phyloP scores from a whole-genome alignment of 1,284 basidiomycete genomes.

The Ustilago shanxiensis region DNA sequence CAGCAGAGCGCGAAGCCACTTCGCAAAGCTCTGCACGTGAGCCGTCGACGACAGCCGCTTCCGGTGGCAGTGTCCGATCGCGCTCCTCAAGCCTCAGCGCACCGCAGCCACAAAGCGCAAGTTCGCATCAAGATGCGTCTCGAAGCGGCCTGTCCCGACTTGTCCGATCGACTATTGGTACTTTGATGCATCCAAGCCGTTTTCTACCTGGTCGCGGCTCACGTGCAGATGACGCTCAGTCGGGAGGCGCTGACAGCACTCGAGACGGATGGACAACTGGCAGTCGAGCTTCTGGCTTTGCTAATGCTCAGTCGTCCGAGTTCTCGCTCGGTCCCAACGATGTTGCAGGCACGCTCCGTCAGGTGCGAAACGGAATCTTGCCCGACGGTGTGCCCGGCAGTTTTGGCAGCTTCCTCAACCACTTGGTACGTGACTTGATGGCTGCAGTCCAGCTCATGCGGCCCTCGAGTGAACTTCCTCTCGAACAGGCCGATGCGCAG shows the following conservation, averaged over 20 bases:
- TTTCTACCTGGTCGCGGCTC: constrained; percentile 19
- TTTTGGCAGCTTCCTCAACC: constrained; percentile 62
- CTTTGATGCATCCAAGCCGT: constrained; percentile 36
- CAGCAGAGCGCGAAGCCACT: constrained; percentile 37
- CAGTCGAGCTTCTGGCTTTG: not conserved
- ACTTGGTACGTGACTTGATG: constrained; percentile 56
- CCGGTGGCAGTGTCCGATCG: not conserved
- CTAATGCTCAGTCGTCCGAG: constrained; percentile 10
- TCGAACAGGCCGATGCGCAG: constrained; percentile 15
- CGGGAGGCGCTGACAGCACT: not conserved
- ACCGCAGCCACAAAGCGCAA: not conserved
- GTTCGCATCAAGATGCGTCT: constrained; percentile 14
- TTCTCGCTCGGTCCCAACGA: constrained; percentile 51
- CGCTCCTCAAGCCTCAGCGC: constrained; percentile 17
- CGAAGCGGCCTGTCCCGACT: constrained; percentile 32
- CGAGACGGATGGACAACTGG: constrained; percentile 14
- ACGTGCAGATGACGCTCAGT: constrained; percentile 8
- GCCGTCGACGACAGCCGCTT: constrained; percentile 5
- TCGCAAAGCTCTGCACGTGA: constrained; percentile 18
- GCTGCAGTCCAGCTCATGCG: constrained; percentile 56
- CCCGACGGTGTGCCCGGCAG: constrained; percentile 58
- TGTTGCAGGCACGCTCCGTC: constrained; percentile 45
- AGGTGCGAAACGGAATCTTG: constrained; percentile 51
- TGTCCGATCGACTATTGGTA: constrained; percentile 34
- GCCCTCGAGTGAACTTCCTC: constrained; percentile 24